Conservation (phyloP, 176 grass and related monocot genomes). For the Ensete glaucum region DNA sequence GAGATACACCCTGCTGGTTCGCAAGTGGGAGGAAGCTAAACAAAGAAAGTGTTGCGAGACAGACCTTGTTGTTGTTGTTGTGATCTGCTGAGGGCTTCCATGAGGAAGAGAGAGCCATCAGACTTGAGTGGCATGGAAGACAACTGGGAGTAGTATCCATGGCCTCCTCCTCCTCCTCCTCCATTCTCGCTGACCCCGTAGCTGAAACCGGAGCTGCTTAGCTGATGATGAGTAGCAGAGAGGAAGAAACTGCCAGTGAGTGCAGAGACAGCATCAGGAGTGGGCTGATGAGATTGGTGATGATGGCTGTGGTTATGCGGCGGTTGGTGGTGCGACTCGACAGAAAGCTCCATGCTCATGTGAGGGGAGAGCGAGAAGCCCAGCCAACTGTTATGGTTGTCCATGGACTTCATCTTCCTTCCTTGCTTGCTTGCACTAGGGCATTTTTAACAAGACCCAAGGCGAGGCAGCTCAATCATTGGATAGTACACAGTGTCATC, state of each 20-base stretch:
- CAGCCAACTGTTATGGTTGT: constrained; percentile 48
- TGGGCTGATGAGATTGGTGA: constrained; percentile 23
- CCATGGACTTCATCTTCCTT: constrained; percentile 64
- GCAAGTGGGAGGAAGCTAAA: not conserved
- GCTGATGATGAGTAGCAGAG: constrained; percentile 4
- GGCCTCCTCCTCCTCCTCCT: no score
- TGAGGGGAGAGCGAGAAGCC: constrained; percentile 81
- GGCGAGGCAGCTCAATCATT: constrained; percentile 67
- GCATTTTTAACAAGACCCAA: constrained; percentile 12
- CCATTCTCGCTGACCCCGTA: constrained; percentile 27
- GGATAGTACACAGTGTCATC: constrained; percentile 69
- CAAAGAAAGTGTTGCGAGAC: constrained; percentile 10
- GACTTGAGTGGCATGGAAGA: constrained; percentile 73
- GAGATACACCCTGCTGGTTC: not conserved
- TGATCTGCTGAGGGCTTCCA: constrained; percentile 49
- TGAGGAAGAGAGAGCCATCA: constrained; percentile 70
- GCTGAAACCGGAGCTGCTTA: constrained; percentile 16
- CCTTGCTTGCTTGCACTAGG: not conserved
- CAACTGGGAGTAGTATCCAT: constrained; percentile 52
- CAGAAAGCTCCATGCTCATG: constrained; percentile 36
- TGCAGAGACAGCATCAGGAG: not conserved
- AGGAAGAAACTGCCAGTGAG: constrained; percentile 15
- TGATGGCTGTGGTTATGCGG: constrained; percentile 38
- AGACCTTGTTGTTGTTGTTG: constrained; percentile 35
- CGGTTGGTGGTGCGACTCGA: constrained; percentile 25